Base-by-base conservation (phyloP, 164 flowering plant genomes). In the Tinospora cordifolia region DNA sequence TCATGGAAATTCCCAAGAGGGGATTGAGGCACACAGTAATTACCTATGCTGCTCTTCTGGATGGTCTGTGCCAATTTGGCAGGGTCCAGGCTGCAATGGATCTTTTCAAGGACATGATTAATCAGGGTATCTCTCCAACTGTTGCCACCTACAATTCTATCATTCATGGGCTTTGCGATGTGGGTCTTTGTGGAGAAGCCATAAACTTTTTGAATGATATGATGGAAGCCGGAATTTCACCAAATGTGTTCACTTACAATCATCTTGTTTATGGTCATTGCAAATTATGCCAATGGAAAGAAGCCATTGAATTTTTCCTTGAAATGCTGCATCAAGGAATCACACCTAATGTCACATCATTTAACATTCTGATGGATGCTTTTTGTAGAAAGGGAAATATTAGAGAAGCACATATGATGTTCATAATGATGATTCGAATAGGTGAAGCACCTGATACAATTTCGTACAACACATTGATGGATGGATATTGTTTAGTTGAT, bases 41-140 rank as follows among this genome's bases (percentile, higher is more conserved):
- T 51, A 75, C 74, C 17, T 71, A 66, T 27, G 54, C 8, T 24
- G 49, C 74, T 46, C 68, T 75, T 17, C 26, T 75, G 6, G 47
- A 21, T 39, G 75, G 72, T 6, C 40, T 76, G 39, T 76, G 72
- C 51, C 30, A 41, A 3, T 27, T 10, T 17, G 71, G 73, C 19
- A 2, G 36, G 65, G 54, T 65, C 10, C 67, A n/a, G 47, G 14
- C n/a, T 65, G 79, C 79, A 54, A 19, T 54, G 24, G 22, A 54
- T 30, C 41, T 64, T 34, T 64, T 64, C 44, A 30, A 64, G 7
- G 39, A 36, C n/a, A 30, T 64, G 41, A 64, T 36, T 21, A 36
- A 17, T 39, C 34, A 38, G 19, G 67, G 67, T 65, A 65, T 65
- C 34, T 36, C 39, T 65, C 54, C 69, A 41, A 13, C 41, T 66